Evolutionary conservation across 2,329 filamentous ascomycete genomes (phyloP).

Genomic region (Fusarium redolens): DNA sequence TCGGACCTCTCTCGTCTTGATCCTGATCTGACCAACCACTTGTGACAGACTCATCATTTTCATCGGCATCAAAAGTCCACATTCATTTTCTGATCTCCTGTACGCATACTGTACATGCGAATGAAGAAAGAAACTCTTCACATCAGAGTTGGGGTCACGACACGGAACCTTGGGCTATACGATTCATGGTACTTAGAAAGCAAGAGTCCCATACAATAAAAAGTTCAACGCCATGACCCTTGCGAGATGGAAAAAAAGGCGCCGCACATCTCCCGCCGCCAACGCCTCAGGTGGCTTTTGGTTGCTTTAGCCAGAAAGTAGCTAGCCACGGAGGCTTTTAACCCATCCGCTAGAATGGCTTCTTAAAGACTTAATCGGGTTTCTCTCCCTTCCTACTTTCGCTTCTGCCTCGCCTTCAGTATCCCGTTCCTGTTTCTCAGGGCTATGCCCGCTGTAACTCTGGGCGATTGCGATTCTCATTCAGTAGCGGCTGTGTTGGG

Average conservation of each 20-base stretch:
- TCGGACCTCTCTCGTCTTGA: constrained; percentile 19
- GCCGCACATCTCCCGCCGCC: constrained; percentile 36
- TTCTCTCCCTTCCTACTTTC: constrained; percentile 7
- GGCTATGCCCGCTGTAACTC: neutral
- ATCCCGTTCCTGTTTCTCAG: constrained; percentile 1
- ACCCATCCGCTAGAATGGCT: neutral
- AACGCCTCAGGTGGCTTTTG: constrained; percentile 33
- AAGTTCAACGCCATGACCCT: constrained; percentile 26
- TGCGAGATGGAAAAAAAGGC: constrained; percentile 33
- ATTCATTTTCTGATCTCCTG: constrained; percentile 23
- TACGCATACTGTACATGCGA: constrained; percentile 9
- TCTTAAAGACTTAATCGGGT: neutral
- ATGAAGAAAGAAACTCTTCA: neutral
- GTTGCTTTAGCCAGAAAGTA: constrained; percentile 30
- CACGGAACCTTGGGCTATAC: neutral
- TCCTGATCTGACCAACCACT: constrained; percentile 19
- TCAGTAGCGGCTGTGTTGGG: neutral
- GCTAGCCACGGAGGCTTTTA: constrained; percentile 10
- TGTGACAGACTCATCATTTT: constrained; percentile 9
- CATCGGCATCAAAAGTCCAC: constrained; percentile 12
- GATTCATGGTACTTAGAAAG: constrained; percentile 9
- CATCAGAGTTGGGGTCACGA: neutral
- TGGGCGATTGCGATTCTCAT: neutral
- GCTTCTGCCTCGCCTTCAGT: constrained; percentile 15
- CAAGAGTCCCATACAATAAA: constrained; percentile 13